These are phyloP conservation scores for Colletotrichum lentis DNA, from an alignment of 2,329 filamentous ascomycete genomes.

Conservation along the genomic window DNA sequence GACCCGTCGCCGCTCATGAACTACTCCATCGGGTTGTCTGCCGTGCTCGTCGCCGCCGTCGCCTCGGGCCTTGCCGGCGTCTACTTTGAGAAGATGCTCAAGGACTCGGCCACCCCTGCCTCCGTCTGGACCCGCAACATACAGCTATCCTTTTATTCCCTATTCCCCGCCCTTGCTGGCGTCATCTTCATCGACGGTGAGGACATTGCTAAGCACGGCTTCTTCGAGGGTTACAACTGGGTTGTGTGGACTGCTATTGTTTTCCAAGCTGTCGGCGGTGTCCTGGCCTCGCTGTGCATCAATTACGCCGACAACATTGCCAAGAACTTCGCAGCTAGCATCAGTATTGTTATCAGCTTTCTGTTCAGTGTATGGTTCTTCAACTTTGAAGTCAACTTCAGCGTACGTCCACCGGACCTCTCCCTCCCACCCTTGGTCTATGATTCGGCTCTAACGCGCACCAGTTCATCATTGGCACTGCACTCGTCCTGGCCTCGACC, in stretches of 20 bases:
- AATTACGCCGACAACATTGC: conserved; percentile 88
- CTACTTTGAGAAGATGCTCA: conserved; percentile 90
- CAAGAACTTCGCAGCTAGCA: conserved; percentile 92
- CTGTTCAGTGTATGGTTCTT: conserved; percentile 88
- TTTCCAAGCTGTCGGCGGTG: conserved; percentile 83
- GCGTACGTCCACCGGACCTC: conserved; percentile 64
- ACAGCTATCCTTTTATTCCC: conserved; percentile 91
- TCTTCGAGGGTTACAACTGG: conserved; percentile 94
- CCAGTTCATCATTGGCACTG: conserved; percentile 84
- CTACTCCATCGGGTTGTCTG: conserved; percentile 77
- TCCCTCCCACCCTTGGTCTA: conserved; percentile 1
- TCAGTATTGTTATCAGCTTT: conserved; percentile 89
- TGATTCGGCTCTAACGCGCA: conserved; percentile 13
- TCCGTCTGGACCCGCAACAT: conserved; percentile 90
- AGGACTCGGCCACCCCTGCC: conserved; percentile 77
- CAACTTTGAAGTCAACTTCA: conserved; percentile 74
- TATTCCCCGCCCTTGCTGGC: conserved; percentile 87
- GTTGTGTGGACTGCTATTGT: conserved; percentile 87
- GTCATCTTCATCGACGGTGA: conserved; percentile 87
- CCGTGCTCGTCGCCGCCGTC: conserved; percentile 79
- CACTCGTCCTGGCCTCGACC: conserved; percentile 79
- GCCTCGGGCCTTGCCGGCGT: conserved; percentile 87
- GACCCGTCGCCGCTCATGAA: conserved; percentile 69
- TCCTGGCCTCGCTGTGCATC: conserved; percentile 78
- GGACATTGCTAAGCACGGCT: conserved; percentile 82